A percentile compares a stretch with the other conserved stretches of the same genome.
phyloP scores from a whole-genome alignment of 768 basidiomycete genomes.

The Leccinum longicurvipes region DNA sequence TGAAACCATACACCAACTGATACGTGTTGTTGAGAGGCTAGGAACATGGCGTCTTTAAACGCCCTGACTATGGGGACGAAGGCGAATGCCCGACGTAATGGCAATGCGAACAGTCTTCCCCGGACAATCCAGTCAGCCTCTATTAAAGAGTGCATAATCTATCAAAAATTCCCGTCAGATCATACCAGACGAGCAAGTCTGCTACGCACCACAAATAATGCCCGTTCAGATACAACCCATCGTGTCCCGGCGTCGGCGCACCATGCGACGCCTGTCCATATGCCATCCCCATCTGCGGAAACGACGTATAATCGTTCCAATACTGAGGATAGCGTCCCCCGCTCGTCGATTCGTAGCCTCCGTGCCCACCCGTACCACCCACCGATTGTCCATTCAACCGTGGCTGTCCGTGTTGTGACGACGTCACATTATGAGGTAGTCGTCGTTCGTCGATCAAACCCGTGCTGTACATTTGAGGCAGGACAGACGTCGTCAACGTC shows the following conservation, averaged over 20 bases:
- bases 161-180: not conserved
- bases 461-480: constrained; percentile 74
- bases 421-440: constrained; percentile 3
- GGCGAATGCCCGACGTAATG: not conserved
- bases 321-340: constrained; percentile 46
- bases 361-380: constrained; percentile 7
- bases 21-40: not conserved
- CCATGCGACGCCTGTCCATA: constrained; percentile 27
- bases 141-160: constrained; percentile 3
- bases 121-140: not conserved
- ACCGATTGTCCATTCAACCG: constrained; percentile 16
- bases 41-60: not conserved
- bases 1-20: not conserved
- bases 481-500: constrained; percentile 64
- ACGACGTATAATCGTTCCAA: constrained; percentile 55
- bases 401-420: constrained; percentile 17
- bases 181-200: not conserved
- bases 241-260: constrained; percentile 15
- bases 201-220: constrained; percentile 30
- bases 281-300: constrained; percentile 44
- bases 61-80: not conserved
- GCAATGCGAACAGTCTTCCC: not conserved
- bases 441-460: constrained; percentile 58
- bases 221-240: constrained; percentile 22
- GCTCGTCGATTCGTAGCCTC: constrained; percentile 19